Evolutionary conservation across 2,329 filamentous ascomycete species (phyloP), one percentile per base, ranked within the genome.

Genomic region (Triangularia verruculosa): DNA sequence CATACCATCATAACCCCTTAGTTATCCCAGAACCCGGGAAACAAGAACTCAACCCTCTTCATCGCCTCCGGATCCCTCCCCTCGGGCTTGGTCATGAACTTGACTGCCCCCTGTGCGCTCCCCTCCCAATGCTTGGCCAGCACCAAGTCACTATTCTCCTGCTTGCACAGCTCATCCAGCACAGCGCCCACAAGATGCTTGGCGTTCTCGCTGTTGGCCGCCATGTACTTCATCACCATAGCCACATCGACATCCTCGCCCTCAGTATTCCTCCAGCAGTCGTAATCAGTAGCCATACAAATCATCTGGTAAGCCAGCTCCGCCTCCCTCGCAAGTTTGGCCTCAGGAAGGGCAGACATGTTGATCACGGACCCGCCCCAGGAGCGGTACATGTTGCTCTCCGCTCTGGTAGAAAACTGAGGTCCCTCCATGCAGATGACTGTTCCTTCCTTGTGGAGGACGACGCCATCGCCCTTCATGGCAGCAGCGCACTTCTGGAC

Each of bases 271-370:
- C 93, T 90, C 95, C 95, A 99, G 86, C 94, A 98, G 82, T 99
- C 95, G 77, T 99, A 99, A 81, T 99, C 95, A 27, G 95, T 99
- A 32, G 92, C 92, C 95, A 99, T 99, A 83, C 94, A 97, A 73
- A 99, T 96, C 86, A 97, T 96, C 81, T 96, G 93, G 78, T 98
- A 98, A 34, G 90, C 90, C 71, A 99, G 90, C 82, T 99, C 95
- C 24, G 95, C 95, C 81, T 99, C 95, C 61, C 92, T 89, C 9
- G 95, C 95, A 20, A 99, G 88, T 83, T 99, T 99, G 57, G 94
- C 91, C 80, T 99, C 95, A 20, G 95, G 95, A 15, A 99, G 84
- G 13, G 89, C 90, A 53, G 92, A 96, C 95, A 99, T 99, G 85
- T 98, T 98, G 83, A 99, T 98, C 60, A 98, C 91, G 69, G 86